phyloP scores from a whole-genome alignment of 2,329 filamentous ascomycete genomes.

The Fusarium sp. region DNA sequence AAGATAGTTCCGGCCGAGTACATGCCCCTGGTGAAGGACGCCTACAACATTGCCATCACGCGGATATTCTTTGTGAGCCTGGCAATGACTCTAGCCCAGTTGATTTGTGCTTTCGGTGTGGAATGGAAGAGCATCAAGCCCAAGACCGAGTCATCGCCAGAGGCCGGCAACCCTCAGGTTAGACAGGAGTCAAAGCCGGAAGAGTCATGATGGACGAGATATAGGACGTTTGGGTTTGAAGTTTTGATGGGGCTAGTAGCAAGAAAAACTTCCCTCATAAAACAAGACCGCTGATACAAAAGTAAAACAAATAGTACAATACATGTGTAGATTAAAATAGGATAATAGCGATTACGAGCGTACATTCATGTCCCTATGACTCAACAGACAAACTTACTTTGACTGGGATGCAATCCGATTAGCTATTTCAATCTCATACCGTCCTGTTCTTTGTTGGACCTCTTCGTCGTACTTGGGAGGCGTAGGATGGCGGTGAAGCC shows the following conservation, averaged over 20 bases:
- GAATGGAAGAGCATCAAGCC: slow-evolving; percentile 75
- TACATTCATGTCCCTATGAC: not conserved
- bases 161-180: not conserved
- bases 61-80: slow-evolving; percentile 70
- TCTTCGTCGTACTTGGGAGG: slow-evolving; percentile 13
- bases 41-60: slow-evolving; percentile 72
- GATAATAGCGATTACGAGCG: not conserved
- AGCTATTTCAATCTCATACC: not conserved
- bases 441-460: not conserved
- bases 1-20: slow-evolving; percentile 59
- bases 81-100: slow-evolving; percentile 62
- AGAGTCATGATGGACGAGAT: slow-evolving; percentile 17
- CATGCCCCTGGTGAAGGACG: slow-evolving; percentile 63
- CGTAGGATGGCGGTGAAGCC: slow-evolving; percentile 34
- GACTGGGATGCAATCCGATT: slow-evolving; percentile 4
- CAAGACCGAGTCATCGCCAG: slow-evolving; percentile 46
- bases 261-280: not conserved
- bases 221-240: not conserved
- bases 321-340: not conserved
- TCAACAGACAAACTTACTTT: not conserved
- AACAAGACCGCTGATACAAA: not conserved
- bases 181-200: slow-evolving; percentile 11
- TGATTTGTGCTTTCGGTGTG: slow-evolving; percentile 67
- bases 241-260: not conserved
- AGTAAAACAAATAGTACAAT: not conserved